A percentile compares a stretch with the other conserved stretches of the same genome.
Conservation (phyloP, 306 rosid genomes). For the Chamaecrista fasciculata region DNA sequence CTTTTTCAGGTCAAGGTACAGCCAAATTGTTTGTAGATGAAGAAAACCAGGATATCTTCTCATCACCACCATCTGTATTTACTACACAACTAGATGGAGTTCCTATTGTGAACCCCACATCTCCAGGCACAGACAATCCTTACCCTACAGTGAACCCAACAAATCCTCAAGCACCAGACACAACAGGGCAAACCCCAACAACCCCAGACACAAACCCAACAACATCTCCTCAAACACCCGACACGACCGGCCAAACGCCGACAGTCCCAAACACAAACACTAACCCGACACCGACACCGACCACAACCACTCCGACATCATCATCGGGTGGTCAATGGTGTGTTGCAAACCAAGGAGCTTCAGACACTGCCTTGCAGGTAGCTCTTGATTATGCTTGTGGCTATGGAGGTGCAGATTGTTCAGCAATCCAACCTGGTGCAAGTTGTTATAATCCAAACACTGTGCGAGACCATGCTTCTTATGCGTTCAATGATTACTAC, state of each 20-base stretch:
- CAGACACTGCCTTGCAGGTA: conserved; percentile 74
- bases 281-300: conserved; percentile 14
- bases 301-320: conserved; percentile 32
- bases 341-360: conserved; percentile 60
- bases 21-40: conserved; percentile 31
- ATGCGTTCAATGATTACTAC: conserved; percentile 83
- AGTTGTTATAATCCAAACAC: conserved; percentile 78
- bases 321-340: conserved; percentile 78
- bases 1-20: conserved; percentile 59
- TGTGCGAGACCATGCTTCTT: conserved; percentile 76
- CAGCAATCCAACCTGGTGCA: conserved; percentile 64
- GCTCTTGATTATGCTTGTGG: conserved; percentile 98
- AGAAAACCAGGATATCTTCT: conserved; percentile 37
- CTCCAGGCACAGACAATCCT: conserved; percentile 49
- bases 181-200: conserved; percentile 23
- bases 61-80: conserved; percentile 45
- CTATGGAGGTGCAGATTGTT: conserved; percentile 81
- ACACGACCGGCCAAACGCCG: conserved; percentile 22
- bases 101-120: conserved; percentile 66
- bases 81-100: conserved; percentile 44
- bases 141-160: conserved; percentile 29
- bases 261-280: conserved; percentile 10
- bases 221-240: conserved; percentile 26
- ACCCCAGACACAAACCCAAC: conserved; percentile 27
- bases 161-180: conserved; percentile 27